A percentile compares a stretch with the other conserved stretches of the same genome.
Evolutionary conservation across 2,329 filamentous ascomycete species (phyloP).

Genomic region (Colletotrichum cereale): DNA sequence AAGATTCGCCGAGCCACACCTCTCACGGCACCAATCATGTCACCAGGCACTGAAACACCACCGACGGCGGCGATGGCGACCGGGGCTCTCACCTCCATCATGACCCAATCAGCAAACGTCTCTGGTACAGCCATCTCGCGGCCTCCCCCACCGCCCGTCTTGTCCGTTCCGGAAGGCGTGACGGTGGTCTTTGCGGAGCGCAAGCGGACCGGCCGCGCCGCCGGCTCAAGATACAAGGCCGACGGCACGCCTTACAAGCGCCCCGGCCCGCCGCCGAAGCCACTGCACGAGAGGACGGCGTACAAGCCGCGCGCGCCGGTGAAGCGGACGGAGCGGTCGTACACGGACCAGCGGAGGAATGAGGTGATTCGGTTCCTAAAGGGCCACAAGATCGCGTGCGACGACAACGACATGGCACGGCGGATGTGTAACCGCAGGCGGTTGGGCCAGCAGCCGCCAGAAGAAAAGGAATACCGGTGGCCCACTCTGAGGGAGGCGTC

Average conservation of each 20-base stretch:
- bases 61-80: not conserved
- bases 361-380: conserved; percentile 12
- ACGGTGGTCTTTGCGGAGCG: conserved; percentile 19
- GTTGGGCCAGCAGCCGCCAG: conserved; percentile 9
- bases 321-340: conserved; percentile 5
- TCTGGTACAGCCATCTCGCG: not conserved
- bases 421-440: not conserved
- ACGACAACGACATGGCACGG: not conserved
- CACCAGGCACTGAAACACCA: not conserved
- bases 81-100: not conserved
- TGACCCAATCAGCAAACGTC: not conserved
- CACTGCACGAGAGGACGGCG: conserved; percentile 7
- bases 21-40: conserved; percentile 2
- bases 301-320: not conserved
- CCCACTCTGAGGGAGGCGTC: conserved; percentile 18
- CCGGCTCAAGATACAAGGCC: conserved; percentile 23
- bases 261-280: conserved; percentile 18
- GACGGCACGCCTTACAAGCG: conserved; percentile 23
- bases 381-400: conserved; percentile 15
- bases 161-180: conserved; percentile 5
- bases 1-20: conserved; percentile 1
- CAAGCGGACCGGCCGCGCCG: conserved; percentile 8
- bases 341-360: conserved; percentile 14
- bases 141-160: not conserved
- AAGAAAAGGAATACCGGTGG: conserved; percentile 8